Evolutionary conservation across 1,284 basidiomycete genomes (phyloP).

Genomic region (Puccinia coronata): DNA sequence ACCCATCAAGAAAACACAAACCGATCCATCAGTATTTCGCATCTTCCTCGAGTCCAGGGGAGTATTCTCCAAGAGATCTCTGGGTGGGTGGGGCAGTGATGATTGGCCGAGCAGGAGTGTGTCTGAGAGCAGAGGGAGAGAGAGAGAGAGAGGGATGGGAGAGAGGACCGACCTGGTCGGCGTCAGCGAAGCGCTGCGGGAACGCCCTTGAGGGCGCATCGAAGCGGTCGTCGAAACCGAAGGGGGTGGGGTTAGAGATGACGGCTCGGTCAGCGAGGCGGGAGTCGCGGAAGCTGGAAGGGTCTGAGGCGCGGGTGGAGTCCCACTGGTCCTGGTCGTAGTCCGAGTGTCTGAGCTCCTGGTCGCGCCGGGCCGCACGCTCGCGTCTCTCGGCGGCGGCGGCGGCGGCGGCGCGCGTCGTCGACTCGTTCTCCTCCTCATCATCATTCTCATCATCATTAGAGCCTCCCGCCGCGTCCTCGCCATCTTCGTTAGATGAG

Average conservation of each 20-base stretch:
- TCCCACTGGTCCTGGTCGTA: conserved; percentile 22
- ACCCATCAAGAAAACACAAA: conserved; percentile 20
- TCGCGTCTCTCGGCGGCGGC: too few species aligned
- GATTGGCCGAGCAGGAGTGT: too few species aligned
- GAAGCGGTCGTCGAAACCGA: conserved; percentile 56
- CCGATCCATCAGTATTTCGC: not conserved
- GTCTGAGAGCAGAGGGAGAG: too few species aligned
- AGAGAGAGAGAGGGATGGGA: not conserved
- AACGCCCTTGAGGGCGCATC: conserved; percentile 49
- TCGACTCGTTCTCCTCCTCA: conserved; percentile 27
- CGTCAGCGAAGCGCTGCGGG: conserved; percentile 26
- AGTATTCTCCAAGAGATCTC: too few species aligned
- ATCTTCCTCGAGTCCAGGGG: not conserved
- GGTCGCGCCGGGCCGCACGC: too few species aligned
- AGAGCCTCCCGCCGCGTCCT: conserved; percentile 45
- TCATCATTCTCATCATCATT: conserved; percentile 18
- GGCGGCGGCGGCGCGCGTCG: too few species aligned
- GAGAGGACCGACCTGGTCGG: not conserved
- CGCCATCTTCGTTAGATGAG: conserved; percentile 49
- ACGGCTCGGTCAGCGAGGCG: not conserved
- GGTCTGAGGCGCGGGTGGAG: conserved; percentile 8
- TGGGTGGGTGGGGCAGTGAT: too few species aligned
- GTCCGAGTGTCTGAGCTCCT: not conserved
- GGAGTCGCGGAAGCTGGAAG: not conserved
- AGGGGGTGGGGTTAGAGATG: conserved; percentile 50